Conservation (phyloP, 106 monocot genomes). For the Apostasia shenzhenica region DNA sequence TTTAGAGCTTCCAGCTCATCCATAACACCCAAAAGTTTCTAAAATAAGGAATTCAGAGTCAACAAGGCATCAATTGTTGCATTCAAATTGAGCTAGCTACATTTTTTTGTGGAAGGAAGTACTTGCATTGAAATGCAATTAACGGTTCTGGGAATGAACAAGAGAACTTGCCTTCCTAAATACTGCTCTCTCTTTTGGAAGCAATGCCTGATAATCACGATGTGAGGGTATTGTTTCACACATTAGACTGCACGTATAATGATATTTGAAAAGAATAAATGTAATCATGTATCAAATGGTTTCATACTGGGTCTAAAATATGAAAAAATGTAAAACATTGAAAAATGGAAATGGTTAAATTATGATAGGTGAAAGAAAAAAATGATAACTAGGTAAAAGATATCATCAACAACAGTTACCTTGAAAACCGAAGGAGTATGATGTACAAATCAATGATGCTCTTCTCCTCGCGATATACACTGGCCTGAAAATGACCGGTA, state of each 20-base stretch:
- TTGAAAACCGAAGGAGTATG: conserved; percentile 88
- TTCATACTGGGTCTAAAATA: not conserved
- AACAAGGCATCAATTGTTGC: conserved; percentile 6
- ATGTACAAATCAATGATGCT: conserved; percentile 91
- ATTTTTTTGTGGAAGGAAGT: not conserved
- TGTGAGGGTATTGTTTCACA: conserved; percentile 94
- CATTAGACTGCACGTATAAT: conserved; percentile 49
- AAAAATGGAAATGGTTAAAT: too few species aligned
- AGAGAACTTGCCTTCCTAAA: conserved; percentile 52
- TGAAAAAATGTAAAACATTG: too few species aligned
- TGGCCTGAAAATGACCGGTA: conserved; percentile 48
- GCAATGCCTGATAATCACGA: conserved; percentile 67
- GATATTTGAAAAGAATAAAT: not conserved
- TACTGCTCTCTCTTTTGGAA: conserved; percentile 50
- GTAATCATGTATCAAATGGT: not conserved
- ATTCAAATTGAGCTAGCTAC: not conserved
- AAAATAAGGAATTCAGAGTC: conserved; percentile 10
- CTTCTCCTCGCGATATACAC: conserved; percentile 77
- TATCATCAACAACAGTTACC: conserved; percentile 25
- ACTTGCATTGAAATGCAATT: not conserved
- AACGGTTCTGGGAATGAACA: not conserved
- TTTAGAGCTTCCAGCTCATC: conserved; percentile 84
- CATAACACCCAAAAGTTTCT: conserved; percentile 80
- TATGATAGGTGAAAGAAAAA: too few species aligned
- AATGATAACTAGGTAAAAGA: too few species aligned